Percentiles rank a stretch among this genome's conserved stretches.
Conservation (phyloP, 345 rosid genomes). For the Anacardium occidentale region DNA sequence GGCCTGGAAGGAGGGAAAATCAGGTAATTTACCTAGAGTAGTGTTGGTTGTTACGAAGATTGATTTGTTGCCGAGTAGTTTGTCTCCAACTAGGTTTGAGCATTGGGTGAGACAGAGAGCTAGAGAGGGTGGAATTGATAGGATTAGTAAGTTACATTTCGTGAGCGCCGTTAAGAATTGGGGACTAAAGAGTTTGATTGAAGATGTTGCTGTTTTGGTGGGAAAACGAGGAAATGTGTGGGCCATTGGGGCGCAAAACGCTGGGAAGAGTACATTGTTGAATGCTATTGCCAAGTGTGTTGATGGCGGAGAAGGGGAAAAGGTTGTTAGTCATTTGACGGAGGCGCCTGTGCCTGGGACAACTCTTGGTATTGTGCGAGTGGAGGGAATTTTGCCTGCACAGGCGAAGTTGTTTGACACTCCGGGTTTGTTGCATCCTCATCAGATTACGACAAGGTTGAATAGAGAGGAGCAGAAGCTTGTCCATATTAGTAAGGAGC, state of each 20-base stretch:
- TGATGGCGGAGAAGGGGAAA: constrained; percentile 28
- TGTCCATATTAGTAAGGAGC: constrained; percentile 68
- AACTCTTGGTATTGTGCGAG: constrained; percentile 74
- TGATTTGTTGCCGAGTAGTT: constrained; percentile 71
- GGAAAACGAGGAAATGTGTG: constrained; percentile 89
- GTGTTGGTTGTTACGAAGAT: constrained; percentile 84
- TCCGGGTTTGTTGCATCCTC: constrained; percentile 80
- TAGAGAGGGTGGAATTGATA: constrained; percentile 66
- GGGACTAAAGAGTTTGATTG: constrained; percentile 79
- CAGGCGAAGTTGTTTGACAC: constrained; percentile 87
- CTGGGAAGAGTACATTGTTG: constrained; percentile 85
- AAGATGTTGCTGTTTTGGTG: constrained; percentile 64
- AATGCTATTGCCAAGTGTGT: constrained; percentile 67
- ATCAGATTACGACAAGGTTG: constrained; percentile 80
- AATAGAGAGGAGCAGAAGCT: constrained; percentile 92
- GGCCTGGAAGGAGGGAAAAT: constrained; percentile 81
- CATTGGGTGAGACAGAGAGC: constrained; percentile 91
- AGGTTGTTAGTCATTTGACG: constrained; percentile 59
- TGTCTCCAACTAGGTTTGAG: constrained; percentile 71
- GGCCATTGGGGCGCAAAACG: constrained; percentile 91
- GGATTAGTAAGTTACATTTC: constrained; percentile 69
- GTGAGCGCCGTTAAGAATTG: constrained; percentile 84
- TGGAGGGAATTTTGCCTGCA: constrained; percentile 79
- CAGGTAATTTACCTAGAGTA: constrained; percentile 79
- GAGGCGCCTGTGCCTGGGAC: constrained; percentile 97